Evolutionary conservation across 768 basidiomycete species (phyloP), one percentile per base, ranked within the genome.

Genomic region (Nidularia pulvinata): DNA sequence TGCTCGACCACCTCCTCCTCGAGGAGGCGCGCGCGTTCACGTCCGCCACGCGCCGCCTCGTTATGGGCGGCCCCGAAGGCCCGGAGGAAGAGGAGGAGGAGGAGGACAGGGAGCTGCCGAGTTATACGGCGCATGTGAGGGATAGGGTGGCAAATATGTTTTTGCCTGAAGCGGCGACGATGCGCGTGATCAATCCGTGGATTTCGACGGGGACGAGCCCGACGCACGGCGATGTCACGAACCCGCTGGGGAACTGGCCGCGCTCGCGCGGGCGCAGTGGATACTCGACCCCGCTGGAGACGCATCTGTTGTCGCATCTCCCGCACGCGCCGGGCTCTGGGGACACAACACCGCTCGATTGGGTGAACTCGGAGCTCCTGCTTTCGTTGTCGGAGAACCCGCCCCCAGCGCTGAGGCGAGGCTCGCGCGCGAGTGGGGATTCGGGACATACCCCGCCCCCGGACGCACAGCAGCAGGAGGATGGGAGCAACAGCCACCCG

Each of bases 101-200:
- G 9, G 84, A 81, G 33, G 89, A 87, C 39, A 83, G 82, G 45
- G 88, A 93, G 60, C 81, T 98, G 10, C 96, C 96, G 0, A 91
- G 89, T 56, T 98, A 98, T 69, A 80, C 78, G 16, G 84, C 91
- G 49, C 96, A 98, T 67, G 84, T 98, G 25, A 84, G 91, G 42
- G 96, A 98, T 65, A 83, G 96, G 36, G 86, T 98, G 43, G 88
- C 89, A 42, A 88, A 88, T 59, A 85, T 88, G 81, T 88, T 77
- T 57, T 66, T 90, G 3, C 80, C 86, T 0, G 87, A 87, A 46
- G 70, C 80, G 14, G 78, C 78, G n/a, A 82, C 81, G 1, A 71
- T 85, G 66, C 84, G 86, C 13, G 79, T 87, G 34, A 71, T 76
- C 5, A 89, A 88, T 56, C 86, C 87, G 0, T 88, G 84, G 83